Conservation (phyloP, 177 flowering plant species). For the Telopea speciosissima region DNA sequence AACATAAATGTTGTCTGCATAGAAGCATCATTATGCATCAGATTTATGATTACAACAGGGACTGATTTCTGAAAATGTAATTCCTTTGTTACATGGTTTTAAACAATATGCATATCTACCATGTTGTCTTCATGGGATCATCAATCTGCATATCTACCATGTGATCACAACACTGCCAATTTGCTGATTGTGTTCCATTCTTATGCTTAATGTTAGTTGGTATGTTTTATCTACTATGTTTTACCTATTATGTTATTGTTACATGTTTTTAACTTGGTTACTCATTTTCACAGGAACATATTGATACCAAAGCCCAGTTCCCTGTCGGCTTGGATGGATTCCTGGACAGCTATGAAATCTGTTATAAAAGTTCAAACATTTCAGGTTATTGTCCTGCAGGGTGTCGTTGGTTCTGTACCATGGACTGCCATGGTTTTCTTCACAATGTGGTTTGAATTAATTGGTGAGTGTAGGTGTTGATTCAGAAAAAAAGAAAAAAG, state of each 20-base stretch:
- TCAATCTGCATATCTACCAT: too few relatives aligned
- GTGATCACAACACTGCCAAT: too few relatives aligned
- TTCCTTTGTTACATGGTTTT: not conserved
- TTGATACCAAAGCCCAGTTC: slow-evolving; percentile 39
- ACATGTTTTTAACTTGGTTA: not conserved
- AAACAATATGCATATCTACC: too few relatives aligned
- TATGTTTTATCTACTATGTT: too few relatives aligned
- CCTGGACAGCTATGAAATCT: slow-evolving; percentile 79
- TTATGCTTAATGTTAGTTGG: not conserved
- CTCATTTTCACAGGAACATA: slow-evolving; percentile 32
- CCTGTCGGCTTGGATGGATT: slow-evolving; percentile 57
- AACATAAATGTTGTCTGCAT: not conserved
- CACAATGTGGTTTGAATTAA: slow-evolving; percentile 95
- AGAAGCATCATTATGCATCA: not conserved
- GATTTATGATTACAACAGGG: not conserved
- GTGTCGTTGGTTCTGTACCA: slow-evolving; percentile 85
- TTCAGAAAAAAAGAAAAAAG: too few relatives aligned
- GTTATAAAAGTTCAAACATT: slow-evolving; percentile 74
- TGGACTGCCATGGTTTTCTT: slow-evolving; percentile 98
- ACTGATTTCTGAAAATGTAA: not conserved
- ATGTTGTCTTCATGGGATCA: too few relatives aligned
- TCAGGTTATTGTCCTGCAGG: slow-evolving; percentile 88
- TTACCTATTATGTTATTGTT: not conserved
- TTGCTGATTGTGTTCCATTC: too few relatives aligned
- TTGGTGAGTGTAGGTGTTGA: slow-evolving; percentile 44